These are phyloP conservation scores for Apophysomyces variabilis DNA, from an alignment of 371 early-diverging fungal species.

Conservation along the genomic window DNA sequence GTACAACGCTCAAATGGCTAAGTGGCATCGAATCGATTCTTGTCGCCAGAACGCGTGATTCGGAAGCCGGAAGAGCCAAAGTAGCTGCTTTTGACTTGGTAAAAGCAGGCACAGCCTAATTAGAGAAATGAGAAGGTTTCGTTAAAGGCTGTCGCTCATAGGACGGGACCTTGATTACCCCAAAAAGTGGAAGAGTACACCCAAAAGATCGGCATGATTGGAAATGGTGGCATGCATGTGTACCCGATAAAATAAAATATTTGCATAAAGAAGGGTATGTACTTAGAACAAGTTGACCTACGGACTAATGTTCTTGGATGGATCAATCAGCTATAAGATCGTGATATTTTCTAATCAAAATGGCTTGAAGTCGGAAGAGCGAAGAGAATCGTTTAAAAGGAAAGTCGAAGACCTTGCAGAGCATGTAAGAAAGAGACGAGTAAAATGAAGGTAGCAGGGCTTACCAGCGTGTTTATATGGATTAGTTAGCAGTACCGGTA, in stretches of 20 bases:
- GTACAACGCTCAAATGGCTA: constrained; percentile 15
- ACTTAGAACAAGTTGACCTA: not conserved
- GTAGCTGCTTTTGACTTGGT: constrained; percentile 87
- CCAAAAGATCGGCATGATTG: constrained; percentile 81
- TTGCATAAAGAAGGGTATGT: constrained; percentile 67
- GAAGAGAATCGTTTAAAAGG: constrained; percentile 54
- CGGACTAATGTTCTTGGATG: not conserved
- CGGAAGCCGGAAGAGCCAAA: constrained; percentile 33
- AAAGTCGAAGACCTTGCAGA: constrained; percentile 54
- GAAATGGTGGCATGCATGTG: constrained; percentile 66
- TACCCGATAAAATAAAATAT: constrained; percentile 58
- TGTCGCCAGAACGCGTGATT: constrained; percentile 15
- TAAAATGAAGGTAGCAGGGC: constrained; percentile 26
- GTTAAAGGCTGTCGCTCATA: constrained; percentile 16
- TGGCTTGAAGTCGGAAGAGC: constrained; percentile 49
- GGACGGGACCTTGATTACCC: constrained; percentile 76
- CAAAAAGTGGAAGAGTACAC: constrained; percentile 65
- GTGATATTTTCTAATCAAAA: constrained; percentile 81
- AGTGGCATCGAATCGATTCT: constrained; percentile 19
- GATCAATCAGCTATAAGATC: constrained; percentile 59
- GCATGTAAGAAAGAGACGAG: constrained; percentile 23
- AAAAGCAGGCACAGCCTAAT: constrained; percentile 9
- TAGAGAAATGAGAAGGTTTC: not conserved
- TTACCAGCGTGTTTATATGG: constrained; percentile 23
- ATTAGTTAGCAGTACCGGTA: constrained; percentile 48